Evolutionary conservation across 306 rosid genomes (phyloP).

Genomic region (Vigna unguiculata): DNA sequence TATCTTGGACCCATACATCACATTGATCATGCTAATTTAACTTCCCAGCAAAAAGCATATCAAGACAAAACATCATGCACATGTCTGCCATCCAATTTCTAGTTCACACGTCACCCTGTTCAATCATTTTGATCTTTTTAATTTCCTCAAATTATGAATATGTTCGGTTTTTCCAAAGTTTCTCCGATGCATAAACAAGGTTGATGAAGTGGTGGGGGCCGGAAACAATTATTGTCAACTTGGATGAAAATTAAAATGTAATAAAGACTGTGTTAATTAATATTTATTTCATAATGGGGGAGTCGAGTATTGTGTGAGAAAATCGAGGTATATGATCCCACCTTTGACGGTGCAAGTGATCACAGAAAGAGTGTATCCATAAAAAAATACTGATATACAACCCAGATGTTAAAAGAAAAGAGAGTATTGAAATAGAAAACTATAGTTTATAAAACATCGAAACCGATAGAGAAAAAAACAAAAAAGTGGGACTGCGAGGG

Average conservation of each 20-base stretch:
- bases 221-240: slow-evolving; percentile 43
- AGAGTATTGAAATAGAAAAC: not conserved
- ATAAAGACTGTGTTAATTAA: slow-evolving; percentile 28
- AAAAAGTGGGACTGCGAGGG: slow-evolving; percentile 20
- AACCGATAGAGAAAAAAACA: not conserved
- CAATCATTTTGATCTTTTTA: not conserved
- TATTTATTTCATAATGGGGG: slow-evolving; percentile 39
- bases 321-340: slow-evolving; percentile 28
- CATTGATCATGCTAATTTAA: slow-evolving; percentile 18
- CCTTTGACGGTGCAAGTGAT: slow-evolving; percentile 29
- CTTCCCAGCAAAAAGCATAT: not conserved
- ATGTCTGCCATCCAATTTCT: slow-evolving; percentile 17
- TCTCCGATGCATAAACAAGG: slow-evolving; percentile 1
- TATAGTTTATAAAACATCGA: slow-evolving; percentile 4
- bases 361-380: slow-evolving; percentile 29
- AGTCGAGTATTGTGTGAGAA: slow-evolving; percentile 15
- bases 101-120: slow-evolving; percentile 25
- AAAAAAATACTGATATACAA: too few relatives aligned
- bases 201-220: slow-evolving; percentile 43
- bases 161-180: slow-evolving; percentile 7
- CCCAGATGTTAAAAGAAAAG: not conserved
- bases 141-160: slow-evolving; percentile 23
- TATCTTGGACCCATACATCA: slow-evolving; percentile 1
- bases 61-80: slow-evolving; percentile 8
- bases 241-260: slow-evolving; percentile 17